These are phyloP conservation scores for Blastocystis sp. DNA, from an alignment of 352 stramenopile genomes.

Conservation along the genomic window DNA sequence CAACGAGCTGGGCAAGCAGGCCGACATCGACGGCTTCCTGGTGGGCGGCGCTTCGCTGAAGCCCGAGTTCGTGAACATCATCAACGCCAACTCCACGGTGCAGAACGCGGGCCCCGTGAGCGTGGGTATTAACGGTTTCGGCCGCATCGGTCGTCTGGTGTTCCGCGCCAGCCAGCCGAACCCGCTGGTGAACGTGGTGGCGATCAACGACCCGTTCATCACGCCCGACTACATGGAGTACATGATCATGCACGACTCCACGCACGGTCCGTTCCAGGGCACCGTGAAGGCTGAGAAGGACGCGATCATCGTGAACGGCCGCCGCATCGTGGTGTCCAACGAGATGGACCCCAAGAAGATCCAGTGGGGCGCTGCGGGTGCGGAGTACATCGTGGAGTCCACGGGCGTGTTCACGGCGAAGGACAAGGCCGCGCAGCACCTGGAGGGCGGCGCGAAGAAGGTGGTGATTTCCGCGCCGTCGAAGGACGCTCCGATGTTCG, in stretches of 20 bases:
- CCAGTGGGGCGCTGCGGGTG: conserved; percentile 83
- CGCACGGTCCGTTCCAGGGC: conserved; percentile 84
- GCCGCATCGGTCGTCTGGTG: conserved; percentile 93
- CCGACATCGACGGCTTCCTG: conserved; percentile 87
- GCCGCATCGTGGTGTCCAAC: conserved; percentile 87
- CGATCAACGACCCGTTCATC: conserved; percentile 91
- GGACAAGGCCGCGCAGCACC: conserved; percentile 86
- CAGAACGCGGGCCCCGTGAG: conserved; percentile 76
- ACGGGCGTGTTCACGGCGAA: conserved; percentile 82
- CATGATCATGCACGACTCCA: conserved; percentile 86
- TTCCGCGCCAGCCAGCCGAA: conserved; percentile 85
- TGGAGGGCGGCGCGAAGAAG: conserved; percentile 89
- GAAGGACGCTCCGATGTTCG: conserved; percentile 93
- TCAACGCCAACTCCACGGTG: conserved; percentile 79
- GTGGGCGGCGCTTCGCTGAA: conserved; percentile 83
- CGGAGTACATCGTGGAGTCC: conserved; percentile 90
- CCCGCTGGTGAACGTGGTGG: conserved; percentile 83
- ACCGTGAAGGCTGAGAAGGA: conserved; percentile 82
- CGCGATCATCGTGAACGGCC: conserved; percentile 86
- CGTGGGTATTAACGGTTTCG: conserved; percentile 97
- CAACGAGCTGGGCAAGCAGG: conserved; percentile 85
- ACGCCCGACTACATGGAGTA: conserved; percentile 93
- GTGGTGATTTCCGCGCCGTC: conserved; percentile 94
- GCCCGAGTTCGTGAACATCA: conserved; percentile 93
- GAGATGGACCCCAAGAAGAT: conserved; percentile 90